Evolutionary conservation across 345 rosid genomes (phyloP), one percentile per base, ranked within the genome.

Genomic region (Pelargonium nanum): DNA sequence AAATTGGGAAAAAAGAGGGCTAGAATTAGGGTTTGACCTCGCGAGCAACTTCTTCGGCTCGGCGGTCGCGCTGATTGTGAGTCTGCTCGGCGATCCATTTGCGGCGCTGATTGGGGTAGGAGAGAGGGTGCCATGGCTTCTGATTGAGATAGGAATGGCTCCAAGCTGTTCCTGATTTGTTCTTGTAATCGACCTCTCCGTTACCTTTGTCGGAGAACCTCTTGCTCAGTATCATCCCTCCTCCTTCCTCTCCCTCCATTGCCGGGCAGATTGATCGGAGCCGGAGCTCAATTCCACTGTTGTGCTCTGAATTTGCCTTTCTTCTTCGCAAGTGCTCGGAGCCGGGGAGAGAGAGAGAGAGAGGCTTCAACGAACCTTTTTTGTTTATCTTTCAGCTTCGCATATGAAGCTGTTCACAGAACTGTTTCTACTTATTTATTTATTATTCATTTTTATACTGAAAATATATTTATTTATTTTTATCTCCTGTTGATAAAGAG

Each of bases 91-190:
- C 97, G 76, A 89, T 87, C 99, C 99, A 93, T 73, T 93, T 89
- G 79, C 99, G 97, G 61, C 89, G 97, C 66, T 89, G 97, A 65
- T 93, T 93, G 23, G 99, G 97, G 60, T 93, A 89, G 50, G 99
- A 93, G 67, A 93, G 96, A 9, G 99, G 99, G 78, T 89, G 97
- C 98, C 98, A 92, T 58, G 98, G 98, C 85, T 92, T 92, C 79
- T 92, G 98, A 65, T 92, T 92, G 44, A 92, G 86, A 70, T 78
- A 92, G 24, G 89, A 80, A 69, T 92, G 98, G 82, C 98, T 92
- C 97, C 98, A 92, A 1, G 97, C 97, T 21, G 99, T 89, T 48
- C 94, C 99, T 9, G 97, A 63, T 75, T 89, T 93, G 15, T 81
- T 83, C 85, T 87, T 89, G 83, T 85, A 89, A 70, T 93, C 97